Percentiles rank a stretch among this genome's conserved stretches.
phyloP scores from a whole-genome alignment of 164 flowering plant species.

The Santalum album region DNA sequence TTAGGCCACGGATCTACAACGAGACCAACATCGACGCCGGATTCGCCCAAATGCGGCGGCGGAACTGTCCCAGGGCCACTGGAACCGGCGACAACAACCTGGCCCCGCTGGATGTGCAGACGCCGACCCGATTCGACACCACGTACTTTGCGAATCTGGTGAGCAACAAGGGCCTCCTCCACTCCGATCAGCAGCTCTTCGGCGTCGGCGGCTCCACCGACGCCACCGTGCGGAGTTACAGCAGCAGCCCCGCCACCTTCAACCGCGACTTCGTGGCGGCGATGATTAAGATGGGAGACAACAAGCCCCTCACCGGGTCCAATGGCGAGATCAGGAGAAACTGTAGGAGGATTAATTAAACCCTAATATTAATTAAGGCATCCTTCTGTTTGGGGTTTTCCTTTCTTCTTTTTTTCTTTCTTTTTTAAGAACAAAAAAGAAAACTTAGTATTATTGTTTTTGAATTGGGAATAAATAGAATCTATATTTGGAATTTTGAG shows the following conservation, averaged over 20 bases:
- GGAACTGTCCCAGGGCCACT: constrained; percentile 34
- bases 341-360: constrained; percentile 40
- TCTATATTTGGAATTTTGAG: too few relatives aligned
- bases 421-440: too few relatives aligned
- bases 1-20: constrained; percentile 55
- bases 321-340: constrained; percentile 52
- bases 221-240: constrained; percentile 35
- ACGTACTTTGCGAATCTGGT: constrained; percentile 42
- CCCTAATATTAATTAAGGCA: too few relatives aligned
- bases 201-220: constrained; percentile 50
- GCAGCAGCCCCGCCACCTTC: constrained; percentile 20
- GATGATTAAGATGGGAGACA: constrained; percentile 65
- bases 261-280: constrained; percentile 36
- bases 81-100: constrained; percentile 47
- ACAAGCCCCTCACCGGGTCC: constrained; percentile 53
- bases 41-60: constrained; percentile 29
- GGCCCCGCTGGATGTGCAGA: constrained; percentile 50
- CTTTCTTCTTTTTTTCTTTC: too few relatives aligned
- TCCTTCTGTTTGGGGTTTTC: too few relatives aligned
- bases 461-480: too few relatives aligned
- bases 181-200: constrained; percentile 58
- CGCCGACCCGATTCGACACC: constrained; percentile 41
- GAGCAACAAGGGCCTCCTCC: constrained; percentile 36
- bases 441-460: too few relatives aligned
- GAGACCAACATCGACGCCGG: constrained; percentile 47